Evolutionary conservation across 2,329 filamentous ascomycete species (phyloP), one percentile per base, ranked within the genome.

Genomic region (Alternaria gaisen): DNA sequence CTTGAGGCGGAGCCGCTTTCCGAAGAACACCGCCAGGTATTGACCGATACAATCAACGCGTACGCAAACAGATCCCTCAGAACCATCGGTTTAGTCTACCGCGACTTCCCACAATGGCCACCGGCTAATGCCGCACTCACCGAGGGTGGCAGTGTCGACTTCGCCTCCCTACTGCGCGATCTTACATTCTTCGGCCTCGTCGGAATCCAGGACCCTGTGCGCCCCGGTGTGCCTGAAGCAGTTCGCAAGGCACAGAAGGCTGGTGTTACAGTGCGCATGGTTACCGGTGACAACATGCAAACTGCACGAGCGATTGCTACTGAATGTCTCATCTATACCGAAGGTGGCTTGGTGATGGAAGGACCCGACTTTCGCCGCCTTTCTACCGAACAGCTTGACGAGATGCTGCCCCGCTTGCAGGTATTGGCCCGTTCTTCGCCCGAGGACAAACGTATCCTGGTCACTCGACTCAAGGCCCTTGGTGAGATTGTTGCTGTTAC

Each of bases 401-500:
- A 91, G 74, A 93, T 92, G 18, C 93, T 92, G 47, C 91, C 91
- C 79, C 88, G 82, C 38, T 94, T 94, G 1, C 95, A 91, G 54
- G 85, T 98, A 24, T 97, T 98, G 82, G 97, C 94, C 30, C 91
- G 94, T 65, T 95, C 97, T n/a, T 94, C 97, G 77, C 95, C 95
- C 50, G 88, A 86, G 55, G 95, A 99, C 85, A 99, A 99, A 85
- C 94, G 91, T 10, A 94, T 92, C 80, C 88, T 99, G 41, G 94
- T 99, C 44, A 93, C 97, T 77, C 89, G 97, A 32, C 90, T 98
- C 46, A 95, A 98, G 79, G 91, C 91, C 52, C 84, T 91, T 46
- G 91, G 92, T 56, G 92, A 98, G 76, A 94, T 97, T 46, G 95
- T 98, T 61, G 94, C 95, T 67, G 97, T 99, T 91, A 99, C 94